These are phyloP conservation scores for Diaporthe capsici DNA, from an alignment of 2,329 filamentous ascomycete species.

Conservation along the genomic window DNA sequence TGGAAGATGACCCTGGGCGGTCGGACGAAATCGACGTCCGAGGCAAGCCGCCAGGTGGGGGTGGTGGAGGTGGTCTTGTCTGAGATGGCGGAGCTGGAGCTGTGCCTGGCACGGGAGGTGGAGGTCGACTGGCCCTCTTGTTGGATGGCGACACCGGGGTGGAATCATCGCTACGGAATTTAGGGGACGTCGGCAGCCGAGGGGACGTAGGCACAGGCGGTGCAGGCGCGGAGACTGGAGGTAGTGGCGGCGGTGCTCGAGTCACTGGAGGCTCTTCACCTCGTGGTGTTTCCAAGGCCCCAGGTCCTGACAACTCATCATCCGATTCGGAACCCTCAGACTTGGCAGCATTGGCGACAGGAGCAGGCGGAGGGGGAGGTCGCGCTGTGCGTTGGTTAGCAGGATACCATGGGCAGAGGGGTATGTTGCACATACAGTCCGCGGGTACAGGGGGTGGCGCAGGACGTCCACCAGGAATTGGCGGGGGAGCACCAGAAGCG, in stretches of 20 bases:
- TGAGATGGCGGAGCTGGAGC: slow-evolving; percentile 65
- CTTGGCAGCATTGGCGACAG: slow-evolving; percentile 74
- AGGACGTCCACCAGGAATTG: slow-evolving; percentile 65
- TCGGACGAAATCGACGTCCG: slow-evolving; percentile 73
- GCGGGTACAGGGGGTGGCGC: slow-evolving; percentile 70
- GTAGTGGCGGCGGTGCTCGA: slow-evolving; percentile 58
- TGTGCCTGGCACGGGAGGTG: slow-evolving; percentile 72
- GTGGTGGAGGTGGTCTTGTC: slow-evolving; percentile 76
- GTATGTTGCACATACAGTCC: slow-evolving; percentile 67
- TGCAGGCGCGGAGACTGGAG: slow-evolving; percentile 61
- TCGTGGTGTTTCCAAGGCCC: slow-evolving; percentile 58
- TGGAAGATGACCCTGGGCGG: slow-evolving; percentile 58
- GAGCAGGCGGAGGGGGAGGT: slow-evolving; percentile 70
- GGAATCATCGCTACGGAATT: slow-evolving; percentile 54
- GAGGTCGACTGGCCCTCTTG: slow-evolving; percentile 70
- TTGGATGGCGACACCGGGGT: slow-evolving; percentile 58
- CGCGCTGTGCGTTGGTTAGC: slow-evolving; percentile 67
- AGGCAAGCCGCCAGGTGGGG: slow-evolving; percentile 69
- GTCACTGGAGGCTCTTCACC: slow-evolving; percentile 55
- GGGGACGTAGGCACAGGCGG: slow-evolving; percentile 54
- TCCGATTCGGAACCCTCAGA: slow-evolving; percentile 85
- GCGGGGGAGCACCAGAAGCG: slow-evolving; percentile 54
- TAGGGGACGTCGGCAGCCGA: slow-evolving; percentile 53
- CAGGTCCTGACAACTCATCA: slow-evolving; percentile 80
- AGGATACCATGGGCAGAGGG: slow-evolving; percentile 30